phyloP scores from a whole-genome alignment of 192 early-diverging fungal species.

The Oehlia diaphana region DNA sequence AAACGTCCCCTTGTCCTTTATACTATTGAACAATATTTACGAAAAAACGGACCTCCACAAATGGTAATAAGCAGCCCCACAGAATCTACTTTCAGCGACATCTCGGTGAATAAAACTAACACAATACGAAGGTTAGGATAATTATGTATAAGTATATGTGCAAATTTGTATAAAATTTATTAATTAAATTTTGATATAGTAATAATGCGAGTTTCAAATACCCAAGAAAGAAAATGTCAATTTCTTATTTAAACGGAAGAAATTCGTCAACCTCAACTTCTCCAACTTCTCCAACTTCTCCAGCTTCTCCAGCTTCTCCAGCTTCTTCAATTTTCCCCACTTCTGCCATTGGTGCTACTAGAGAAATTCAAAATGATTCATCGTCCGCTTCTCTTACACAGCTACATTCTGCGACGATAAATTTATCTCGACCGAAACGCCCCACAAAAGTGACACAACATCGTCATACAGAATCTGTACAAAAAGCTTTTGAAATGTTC shows the following conservation, averaged over 20 bases:
- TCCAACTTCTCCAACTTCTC: too few species aligned
- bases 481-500: constrained; percentile 45
- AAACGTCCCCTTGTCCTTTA: constrained; percentile 53
- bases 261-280: too few species aligned
- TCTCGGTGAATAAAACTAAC: not conserved
- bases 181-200: not conserved
- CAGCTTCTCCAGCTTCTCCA: too few species aligned
- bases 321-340: accelerated
- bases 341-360: not conserved
- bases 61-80: not conserved
- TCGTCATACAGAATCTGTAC: constrained; percentile 41
- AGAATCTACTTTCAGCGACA: not conserved
- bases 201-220: not conserved
- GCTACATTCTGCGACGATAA: not conserved
- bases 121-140: not conserved
- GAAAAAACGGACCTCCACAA: constrained; percentile 42
- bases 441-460: constrained; percentile 2
- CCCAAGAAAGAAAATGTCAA: not conserved
- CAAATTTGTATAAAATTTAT: not conserved
- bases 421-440: not conserved
- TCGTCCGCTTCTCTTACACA: not conserved
- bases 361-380: not conserved
- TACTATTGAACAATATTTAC: constrained; percentile 51
- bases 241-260: not conserved
- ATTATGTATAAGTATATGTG: not conserved